Conservation (phyloP, 176 grass and related monocot genomes). For the Triticum timopheevii region DNA sequence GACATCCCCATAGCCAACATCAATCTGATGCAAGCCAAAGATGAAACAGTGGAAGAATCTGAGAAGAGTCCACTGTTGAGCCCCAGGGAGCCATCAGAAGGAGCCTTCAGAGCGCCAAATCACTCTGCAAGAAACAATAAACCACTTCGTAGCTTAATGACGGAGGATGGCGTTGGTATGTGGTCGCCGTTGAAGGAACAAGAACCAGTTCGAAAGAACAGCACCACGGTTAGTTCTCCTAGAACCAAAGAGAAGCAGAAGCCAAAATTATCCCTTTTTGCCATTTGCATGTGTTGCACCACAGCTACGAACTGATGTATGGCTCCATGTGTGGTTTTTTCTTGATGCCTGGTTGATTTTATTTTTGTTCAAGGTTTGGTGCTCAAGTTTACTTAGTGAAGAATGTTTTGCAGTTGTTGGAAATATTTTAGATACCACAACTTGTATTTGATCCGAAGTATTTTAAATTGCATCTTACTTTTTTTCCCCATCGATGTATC, state of each 20-base stretch:
- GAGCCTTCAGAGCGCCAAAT: slow-evolving; percentile 17
- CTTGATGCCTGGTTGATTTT: background rate
- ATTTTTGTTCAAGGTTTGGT: background rate
- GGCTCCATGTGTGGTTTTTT: background rate
- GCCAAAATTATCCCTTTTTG: slow-evolving; percentile 34
- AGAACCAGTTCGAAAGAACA: background rate
- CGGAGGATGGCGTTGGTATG: slow-evolving; percentile 12
- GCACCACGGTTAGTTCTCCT: slow-evolving; percentile 21
- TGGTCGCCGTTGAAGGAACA: slow-evolving; percentile 28
- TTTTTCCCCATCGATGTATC: background rate
- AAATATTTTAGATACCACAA: slow-evolving; percentile 4
- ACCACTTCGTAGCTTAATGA: slow-evolving; percentile 42
- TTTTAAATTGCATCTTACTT: background rate
- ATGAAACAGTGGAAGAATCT: slow-evolving; percentile 30
- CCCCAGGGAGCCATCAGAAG: slow-evolving; percentile 32
- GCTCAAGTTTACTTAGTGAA: slow-evolving; percentile 29
- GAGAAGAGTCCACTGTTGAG: slow-evolving; percentile 36
- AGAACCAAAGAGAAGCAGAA: slow-evolving; percentile 44
- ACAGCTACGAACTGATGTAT: slow-evolving; percentile 35
- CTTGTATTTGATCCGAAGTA: slow-evolving; percentile 8
- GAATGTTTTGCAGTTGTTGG: background rate
- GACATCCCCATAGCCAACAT: background rate
- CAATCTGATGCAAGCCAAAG: slow-evolving; percentile 5
- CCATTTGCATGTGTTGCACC: slow-evolving; percentile 44
- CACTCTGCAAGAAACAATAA: slow-evolving; percentile 33